Percentiles rank a stretch among this genome's conserved stretches.
Conservation (phyloP, 75 land plant genomes). For the Pseudotsuga menziesii region DNA sequence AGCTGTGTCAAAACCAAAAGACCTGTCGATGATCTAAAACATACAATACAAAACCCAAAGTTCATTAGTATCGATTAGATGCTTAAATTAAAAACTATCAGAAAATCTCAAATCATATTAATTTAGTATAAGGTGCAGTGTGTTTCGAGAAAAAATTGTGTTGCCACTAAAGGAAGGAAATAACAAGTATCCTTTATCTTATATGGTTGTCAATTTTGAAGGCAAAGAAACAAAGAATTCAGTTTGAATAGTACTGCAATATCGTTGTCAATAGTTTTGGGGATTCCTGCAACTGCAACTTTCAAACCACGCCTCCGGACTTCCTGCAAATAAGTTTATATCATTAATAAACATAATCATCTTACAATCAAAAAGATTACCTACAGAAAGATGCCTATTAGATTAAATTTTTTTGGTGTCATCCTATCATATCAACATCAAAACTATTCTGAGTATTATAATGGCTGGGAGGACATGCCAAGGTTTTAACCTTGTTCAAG, state of each 20-base stretch:
- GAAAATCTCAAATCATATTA: neutral
- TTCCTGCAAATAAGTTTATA: slow-evolving; percentile 44
- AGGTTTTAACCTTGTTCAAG: no score
- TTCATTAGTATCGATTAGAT: neutral
- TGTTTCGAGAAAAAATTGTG: neutral
- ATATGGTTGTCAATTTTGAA: neutral
- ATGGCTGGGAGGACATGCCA: no score
- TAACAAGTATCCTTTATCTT: neutral
- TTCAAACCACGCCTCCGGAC: slow-evolving; percentile 57
- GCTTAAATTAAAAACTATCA: neutral
- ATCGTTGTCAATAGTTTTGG: slow-evolving; percentile 85
- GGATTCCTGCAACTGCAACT: slow-evolving; percentile 75
- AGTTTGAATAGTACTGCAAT: slow-evolving; percentile 41
- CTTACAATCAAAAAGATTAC: neutral
- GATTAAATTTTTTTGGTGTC: no score
- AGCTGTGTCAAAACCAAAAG: slow-evolving; percentile 98
- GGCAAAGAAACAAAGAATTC: neutral
- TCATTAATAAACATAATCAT: neutral
- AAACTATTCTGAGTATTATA: no score
- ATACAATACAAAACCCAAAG: slow-evolving; percentile 1
- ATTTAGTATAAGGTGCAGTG: neutral
- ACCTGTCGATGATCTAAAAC: slow-evolving; percentile 85
- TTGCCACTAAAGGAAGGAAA: neutral
- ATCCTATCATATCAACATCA: no score
- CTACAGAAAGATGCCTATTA: neutral